phyloP scores from a whole-genome alignment of 129 eudicot genomes.

The Arctium lappa region DNA sequence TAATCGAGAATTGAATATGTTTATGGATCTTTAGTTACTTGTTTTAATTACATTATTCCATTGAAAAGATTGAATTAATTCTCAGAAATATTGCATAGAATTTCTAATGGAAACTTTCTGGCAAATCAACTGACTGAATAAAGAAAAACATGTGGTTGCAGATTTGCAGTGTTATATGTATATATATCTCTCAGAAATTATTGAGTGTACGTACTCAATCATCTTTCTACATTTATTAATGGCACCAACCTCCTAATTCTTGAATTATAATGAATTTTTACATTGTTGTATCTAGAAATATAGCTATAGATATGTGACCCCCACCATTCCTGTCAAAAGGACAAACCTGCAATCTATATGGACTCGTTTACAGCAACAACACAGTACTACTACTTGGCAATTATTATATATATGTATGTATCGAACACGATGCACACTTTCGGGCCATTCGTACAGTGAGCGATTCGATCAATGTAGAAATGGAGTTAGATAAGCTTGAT shows the following conservation, averaged over 20 bases:
- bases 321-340: neutral
- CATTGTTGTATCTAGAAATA: neutral
- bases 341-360: neutral
- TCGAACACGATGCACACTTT: neutral
- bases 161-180: neutral
- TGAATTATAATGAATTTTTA: neutral
- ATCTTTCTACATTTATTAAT: neutral
- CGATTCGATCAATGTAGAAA: neutral
- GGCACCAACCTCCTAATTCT: neutral
- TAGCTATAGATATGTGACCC: neutral
- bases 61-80: neutral
- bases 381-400: neutral
- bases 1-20: neutral
- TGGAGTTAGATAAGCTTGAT: neutral
- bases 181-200: neutral
- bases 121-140: neutral
- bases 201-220: neutral
- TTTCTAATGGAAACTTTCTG: neutral
- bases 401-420: neutral
- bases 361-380: neutral
- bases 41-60: neutral
- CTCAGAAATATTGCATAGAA: neutral
- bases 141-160: neutral
- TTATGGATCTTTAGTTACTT: neutral
- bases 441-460: neutral